Conservation (phyloP, 176 grass and related monocot species). For the Rhipidocladum racemiflorum region DNA sequence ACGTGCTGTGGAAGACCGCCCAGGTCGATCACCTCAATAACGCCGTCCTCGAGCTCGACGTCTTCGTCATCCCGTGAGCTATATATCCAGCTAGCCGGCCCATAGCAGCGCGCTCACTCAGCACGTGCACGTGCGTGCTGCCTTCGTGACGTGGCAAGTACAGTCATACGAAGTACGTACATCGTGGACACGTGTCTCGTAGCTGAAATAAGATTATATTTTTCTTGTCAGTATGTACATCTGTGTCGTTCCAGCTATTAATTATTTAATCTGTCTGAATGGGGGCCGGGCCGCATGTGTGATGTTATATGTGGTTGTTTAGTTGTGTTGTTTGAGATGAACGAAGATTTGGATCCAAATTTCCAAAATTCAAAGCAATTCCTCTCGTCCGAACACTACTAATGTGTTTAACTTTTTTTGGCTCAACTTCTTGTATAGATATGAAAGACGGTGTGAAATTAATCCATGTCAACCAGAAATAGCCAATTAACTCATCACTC, state of each 20-base stretch:
- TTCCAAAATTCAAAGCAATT: no score
- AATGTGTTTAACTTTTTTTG: no score
- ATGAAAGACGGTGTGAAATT: no score
- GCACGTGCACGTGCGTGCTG: background rate
- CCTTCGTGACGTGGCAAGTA: background rate
- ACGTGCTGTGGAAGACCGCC: slow-evolving; percentile 40
- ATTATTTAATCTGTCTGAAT: background rate
- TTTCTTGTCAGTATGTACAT: background rate
- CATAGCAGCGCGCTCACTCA: background rate
- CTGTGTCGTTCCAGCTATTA: background rate
- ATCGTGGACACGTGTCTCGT: background rate
- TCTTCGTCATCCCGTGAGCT: slow-evolving; percentile 24
- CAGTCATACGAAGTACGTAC: background rate
- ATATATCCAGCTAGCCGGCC: no score
- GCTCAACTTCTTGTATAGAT: no score
- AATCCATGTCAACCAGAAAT: no score
- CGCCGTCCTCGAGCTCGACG: slow-evolving; percentile 37
- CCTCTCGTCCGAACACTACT: no score
- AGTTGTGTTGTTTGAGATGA: background rate
- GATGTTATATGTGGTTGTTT: background rate
- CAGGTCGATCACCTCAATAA: background rate
- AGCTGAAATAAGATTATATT: background rate
- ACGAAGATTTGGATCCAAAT: background rate
- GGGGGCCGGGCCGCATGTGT: background rate
- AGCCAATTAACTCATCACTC: no score